These are phyloP conservation scores for Dendrobium officinale DNA, from an alignment of 106 monocot species.

Conservation along the genomic window DNA sequence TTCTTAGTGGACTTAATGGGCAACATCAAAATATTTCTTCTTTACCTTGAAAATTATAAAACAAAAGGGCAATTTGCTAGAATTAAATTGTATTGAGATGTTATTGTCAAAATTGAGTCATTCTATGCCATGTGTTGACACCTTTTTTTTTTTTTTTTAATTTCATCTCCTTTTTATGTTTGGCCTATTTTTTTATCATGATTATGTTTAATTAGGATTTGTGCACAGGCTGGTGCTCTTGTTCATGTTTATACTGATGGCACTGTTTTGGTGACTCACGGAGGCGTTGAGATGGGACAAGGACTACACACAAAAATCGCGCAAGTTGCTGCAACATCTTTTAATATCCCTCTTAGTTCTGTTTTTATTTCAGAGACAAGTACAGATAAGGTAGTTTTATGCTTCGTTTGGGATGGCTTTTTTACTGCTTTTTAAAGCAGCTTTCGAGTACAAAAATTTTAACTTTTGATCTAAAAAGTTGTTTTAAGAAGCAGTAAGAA, in stretches of 20 bases:
- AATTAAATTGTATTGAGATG: neutral
- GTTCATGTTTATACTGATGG: slow-evolving; percentile 98
- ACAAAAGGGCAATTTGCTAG: too few relatives aligned
- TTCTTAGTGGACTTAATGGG: neutral
- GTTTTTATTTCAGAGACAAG: slow-evolving; percentile 97
- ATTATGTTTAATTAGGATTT: neutral
- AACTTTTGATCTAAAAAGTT: too few relatives aligned
- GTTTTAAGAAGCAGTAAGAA: too few relatives aligned
- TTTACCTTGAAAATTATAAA: neutral
- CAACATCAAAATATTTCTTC: neutral
- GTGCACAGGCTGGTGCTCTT: slow-evolving; percentile 81
- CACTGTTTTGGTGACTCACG: slow-evolving; percentile 91
- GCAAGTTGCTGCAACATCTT: slow-evolving; percentile 90
- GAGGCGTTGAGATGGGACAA: slow-evolving; percentile 99
- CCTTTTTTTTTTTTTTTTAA: neutral
- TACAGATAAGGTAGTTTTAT: slow-evolving; percentile 75
- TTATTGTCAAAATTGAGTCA: neutral
- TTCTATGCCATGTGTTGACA: neutral
- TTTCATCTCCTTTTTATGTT: neutral
- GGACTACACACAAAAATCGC: slow-evolving; percentile 97
- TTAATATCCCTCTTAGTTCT: slow-evolving; percentile 79
- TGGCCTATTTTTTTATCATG: neutral
- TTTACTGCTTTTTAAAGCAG: too few relatives aligned
- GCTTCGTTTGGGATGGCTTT: too few relatives aligned
- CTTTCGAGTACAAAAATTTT: too few relatives aligned